These are phyloP conservation scores for Sclerotinia subarctica DNA, from an alignment of 2,329 filamentous ascomycete genomes.

Conservation along the genomic window DNA sequence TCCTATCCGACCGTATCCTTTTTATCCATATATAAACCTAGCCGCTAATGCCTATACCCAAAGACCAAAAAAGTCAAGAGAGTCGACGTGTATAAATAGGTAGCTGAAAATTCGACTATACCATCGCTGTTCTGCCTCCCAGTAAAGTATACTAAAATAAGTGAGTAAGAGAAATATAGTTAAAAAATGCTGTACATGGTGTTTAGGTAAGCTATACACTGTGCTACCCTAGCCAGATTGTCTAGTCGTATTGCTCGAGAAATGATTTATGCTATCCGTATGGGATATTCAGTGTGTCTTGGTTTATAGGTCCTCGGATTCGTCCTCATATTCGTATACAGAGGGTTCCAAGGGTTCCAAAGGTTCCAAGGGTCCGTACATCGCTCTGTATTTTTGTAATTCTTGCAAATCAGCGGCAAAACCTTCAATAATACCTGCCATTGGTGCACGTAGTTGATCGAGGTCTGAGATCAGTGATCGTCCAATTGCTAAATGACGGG, in stretches of 20 bases:
- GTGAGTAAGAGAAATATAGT: slow-evolving; percentile 12
- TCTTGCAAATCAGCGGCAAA: slow-evolving; percentile 61
- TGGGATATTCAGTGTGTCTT: background rate
- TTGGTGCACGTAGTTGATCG: slow-evolving; percentile 72
- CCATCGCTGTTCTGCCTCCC: slow-evolving; percentile 1
- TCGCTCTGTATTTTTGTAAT: slow-evolving; percentile 55
- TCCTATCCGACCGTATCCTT: slow-evolving; percentile 11
- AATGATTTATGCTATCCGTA: background rate
- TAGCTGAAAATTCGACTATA: background rate
- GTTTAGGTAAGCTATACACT: slow-evolving; percentile 3
- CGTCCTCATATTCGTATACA: slow-evolving; percentile 12
- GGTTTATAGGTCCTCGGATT: background rate
- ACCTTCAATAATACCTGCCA: slow-evolving; percentile 65
- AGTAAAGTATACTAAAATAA: slow-evolving; percentile 19
- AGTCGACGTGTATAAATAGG: slow-evolving; percentile 3
- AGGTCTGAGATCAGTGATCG: slow-evolving; percentile 60
- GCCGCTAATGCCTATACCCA: slow-evolving; percentile 13
- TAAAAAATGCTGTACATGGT: slow-evolving; percentile 13
- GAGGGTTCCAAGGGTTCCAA: background rate
- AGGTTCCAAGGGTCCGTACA: slow-evolving; percentile 25
- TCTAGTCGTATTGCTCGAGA: background rate
- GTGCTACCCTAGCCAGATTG: slow-evolving; percentile 11
- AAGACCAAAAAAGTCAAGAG: slow-evolving; percentile 14
- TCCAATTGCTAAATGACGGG: slow-evolving; percentile 76
- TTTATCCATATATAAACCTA: slow-evolving; percentile 20